Evolutionary conservation across 2,329 filamentous ascomycete genomes (phyloP), one percentile per base, ranked within the genome.

Genomic region (Fusarium duplospermum): DNA sequence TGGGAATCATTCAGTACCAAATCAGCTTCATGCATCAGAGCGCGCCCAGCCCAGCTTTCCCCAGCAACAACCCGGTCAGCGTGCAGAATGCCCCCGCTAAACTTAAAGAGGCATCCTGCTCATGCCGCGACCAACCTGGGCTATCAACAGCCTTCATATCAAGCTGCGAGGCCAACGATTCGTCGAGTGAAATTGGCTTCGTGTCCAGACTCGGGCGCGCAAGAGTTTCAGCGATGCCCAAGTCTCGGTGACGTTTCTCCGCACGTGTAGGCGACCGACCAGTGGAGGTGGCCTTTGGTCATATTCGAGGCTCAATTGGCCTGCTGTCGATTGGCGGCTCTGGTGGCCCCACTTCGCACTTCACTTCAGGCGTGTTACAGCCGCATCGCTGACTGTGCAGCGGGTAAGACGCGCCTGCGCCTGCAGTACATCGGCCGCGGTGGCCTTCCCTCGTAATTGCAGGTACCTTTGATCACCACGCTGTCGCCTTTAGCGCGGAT

Each of bases 271-370:
- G 20, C 14, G 18, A n/a, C 27, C 50, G 18, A 29, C 47, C 47
- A 54, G 47, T 31, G 47, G 47, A 52, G 47, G 47, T 36, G 54
- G 42, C 36, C 47, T 35, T 50, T 29, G 27, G 24, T 64, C 24
- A 27, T 64, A 54, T 54, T 50, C 54, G 60, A 70, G 59, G 58
- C 61, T 50, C 62, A 52, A 62, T 62, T 67, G 61, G 50, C 62
- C 29, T 74, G 75, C 74, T 61, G 74, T 78, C 64, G 62, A 62
- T 69, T 66, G 66, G 74, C 72, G 74, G 76, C 74, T 78, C 76
- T 77, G 47, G 47, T 54, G 47, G 27, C 47, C 27, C 47, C 47
- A 54, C 47, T 54, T 54, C 47, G 13, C 47, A 54, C 47, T 31
- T 54, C 47, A 54, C 47, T 31, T 54, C 45, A 58, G 52, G 65